These are phyloP conservation scores for Hypoxylon subgilvum DNA, from an alignment of 495 filamentous ascomycete species.

Conservation along the genomic window DNA sequence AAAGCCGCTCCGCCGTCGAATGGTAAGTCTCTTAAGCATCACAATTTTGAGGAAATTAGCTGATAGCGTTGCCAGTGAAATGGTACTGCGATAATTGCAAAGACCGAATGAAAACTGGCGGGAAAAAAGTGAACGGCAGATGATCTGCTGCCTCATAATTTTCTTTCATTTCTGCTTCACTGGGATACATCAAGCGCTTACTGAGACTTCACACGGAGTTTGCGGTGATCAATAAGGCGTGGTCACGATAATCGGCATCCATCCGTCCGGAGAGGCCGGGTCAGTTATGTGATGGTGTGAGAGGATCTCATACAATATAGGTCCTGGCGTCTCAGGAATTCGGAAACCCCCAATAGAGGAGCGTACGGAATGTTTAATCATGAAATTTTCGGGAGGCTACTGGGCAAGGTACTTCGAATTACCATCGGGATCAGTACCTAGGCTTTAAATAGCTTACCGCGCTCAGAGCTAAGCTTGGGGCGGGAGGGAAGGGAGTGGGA, in stretches of 20 bases:
- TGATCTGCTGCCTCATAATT: constrained; percentile 27
- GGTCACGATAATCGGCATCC: constrained; percentile 16
- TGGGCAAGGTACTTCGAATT: too few species aligned
- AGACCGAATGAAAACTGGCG: constrained; percentile 66
- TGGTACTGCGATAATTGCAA: constrained; percentile 92
- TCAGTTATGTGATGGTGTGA: constrained; percentile 3
- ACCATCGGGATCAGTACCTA: too few species aligned
- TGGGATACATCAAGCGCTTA: constrained; percentile 10
- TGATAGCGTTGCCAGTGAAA: constrained; percentile 65
- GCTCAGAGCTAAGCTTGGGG: too few species aligned
- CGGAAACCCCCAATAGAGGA: constrained; percentile 10
- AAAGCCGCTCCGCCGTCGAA: constrained; percentile 83
- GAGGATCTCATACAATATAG: constrained; percentile 19
- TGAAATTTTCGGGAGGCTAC: constrained; percentile 6
- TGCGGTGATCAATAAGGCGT: constrained; percentile 23
- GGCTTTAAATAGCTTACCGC: neutral
- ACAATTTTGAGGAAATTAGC: neutral
- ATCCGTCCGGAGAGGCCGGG: constrained; percentile 12
- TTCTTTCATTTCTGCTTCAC: constrained; percentile 9
- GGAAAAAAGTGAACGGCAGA: constrained; percentile 48
- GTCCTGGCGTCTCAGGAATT: constrained; percentile 22
- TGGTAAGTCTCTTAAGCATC: constrained; percentile 60
- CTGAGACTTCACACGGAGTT: constrained; percentile 23
- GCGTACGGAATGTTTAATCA: constrained; percentile 15
- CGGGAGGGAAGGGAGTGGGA: too few species aligned